Base-by-base conservation (phyloP, 352 stramenopile species). In the Phytophthora vignae region DNA sequence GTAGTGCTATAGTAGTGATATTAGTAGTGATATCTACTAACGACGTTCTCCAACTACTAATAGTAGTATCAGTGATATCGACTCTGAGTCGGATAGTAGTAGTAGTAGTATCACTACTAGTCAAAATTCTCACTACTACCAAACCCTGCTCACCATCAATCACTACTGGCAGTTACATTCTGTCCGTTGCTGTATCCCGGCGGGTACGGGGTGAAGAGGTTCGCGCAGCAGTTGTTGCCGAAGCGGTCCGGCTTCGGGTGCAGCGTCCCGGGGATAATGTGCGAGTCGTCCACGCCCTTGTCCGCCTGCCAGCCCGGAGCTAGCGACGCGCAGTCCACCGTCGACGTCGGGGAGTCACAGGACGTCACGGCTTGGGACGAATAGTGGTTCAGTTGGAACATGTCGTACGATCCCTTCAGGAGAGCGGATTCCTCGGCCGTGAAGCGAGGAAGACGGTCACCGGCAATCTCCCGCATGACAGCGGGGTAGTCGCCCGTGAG, bases 341-440 rank as follows among this genome's bases (percentile, higher is more conserved):
- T 74, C 22, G 77, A 85, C 15, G 64, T 68, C 17, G 71, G 53
- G 1, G 73, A 81, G 33, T 71, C 49, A 93, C 78, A 88, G 69
- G 91, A 74, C 0, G 83, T 88, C 33, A 89, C 85, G 1, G 78
- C 59, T 60, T 83, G 80, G 55, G 95, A 92, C 36, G 75, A 84
- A 79, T 99, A 99, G 76, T 99, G 93, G 78, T 99, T 99, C 8
- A 99, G 73, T 49, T 97, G 97, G 61, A 99, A 94, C 69, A 99
- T 96, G 64, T 99, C 97, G 68, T 88, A 89, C 14, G 89, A 98
- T 15, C 83, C 87, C 38, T 80, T 81, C 7, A 99, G 68, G 15
- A 91, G 53, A 31, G 78, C 76, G 21, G 86, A 74, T 69, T 98
- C 81, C 22, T 90, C 76, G 2, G 69, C 29, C 3, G 95, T 98